Evolutionary conservation across 352 stramenopile species (phyloP), one percentile per base, ranked within the genome.

Genomic region (Globisporangium takayamanum): DNA sequence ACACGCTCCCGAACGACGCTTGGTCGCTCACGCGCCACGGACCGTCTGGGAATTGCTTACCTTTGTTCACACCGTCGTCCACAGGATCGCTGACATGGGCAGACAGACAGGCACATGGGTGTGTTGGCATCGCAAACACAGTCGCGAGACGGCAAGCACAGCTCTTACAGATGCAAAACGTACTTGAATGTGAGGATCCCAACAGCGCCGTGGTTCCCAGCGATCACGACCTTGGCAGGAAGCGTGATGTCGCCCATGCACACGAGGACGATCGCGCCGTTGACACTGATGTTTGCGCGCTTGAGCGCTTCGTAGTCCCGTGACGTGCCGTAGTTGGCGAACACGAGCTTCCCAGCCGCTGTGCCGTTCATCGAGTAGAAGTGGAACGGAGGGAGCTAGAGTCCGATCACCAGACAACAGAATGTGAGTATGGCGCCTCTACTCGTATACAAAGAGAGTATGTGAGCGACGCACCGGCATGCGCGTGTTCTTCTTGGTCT

Each of bases 311-410:
- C 66, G 52, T 90, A 92, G 66, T 92, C 84, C 11, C 76, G 59
- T 0, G 79, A 77, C 18, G 68, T 72, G 25, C 82, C 84, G 45
- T 87, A 94, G 62, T 94, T 81, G 1, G 76, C 83, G 53, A 91
- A 94, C 46, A 92, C 80, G 53, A 92, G 58, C 46, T 63, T 63
- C 25, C 78, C 84, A 1, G 66, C 62, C 3, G 66, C 80, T 1
- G 69, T 82, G 50, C 84, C 84, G 58, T 90, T 92, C 64, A 79
- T 85, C 22, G 80, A 81, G 70, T 92, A 94, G 54, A 91, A 75
- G 62, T 94, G 84, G 62, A 92, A 94, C 3, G 82, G 73, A 4
- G 79, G 73, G 26, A 78, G 59, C 50, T 74, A 63, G 42, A 57
- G 30, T 54, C 33, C 26, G 42, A 50, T 15, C 8, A 59, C n/a